These are phyloP conservation scores for Purshia tridentata DNA, from an alignment of 306 rosid species.

Conservation along the genomic window DNA sequence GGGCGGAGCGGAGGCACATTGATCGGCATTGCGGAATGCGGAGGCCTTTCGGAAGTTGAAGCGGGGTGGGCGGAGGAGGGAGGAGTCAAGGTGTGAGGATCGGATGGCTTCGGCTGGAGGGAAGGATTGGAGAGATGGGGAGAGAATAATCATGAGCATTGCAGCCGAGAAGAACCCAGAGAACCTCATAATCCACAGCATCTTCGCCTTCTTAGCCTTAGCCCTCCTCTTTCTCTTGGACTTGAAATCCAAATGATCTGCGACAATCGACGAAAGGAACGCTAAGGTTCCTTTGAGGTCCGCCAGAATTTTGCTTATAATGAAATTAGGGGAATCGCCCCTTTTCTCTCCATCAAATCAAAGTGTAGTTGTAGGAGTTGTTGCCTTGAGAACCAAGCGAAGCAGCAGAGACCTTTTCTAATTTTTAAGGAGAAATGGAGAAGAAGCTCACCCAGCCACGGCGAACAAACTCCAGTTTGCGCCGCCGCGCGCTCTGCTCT, in stretches of 20 bases:
- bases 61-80: slow-evolving; percentile 33
- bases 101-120: slow-evolving; percentile 79
- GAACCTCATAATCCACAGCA: slow-evolving; percentile 57
- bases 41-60: slow-evolving; percentile 51
- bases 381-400: slow-evolving; percentile 52
- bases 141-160: slow-evolving; percentile 54
- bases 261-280: slow-evolving; percentile 29
- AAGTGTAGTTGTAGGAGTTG: slow-evolving; percentile 10
- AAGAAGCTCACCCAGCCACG: slow-evolving; percentile 1
- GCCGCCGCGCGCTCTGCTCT: slow-evolving; percentile 29
- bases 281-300: slow-evolving; percentile 44
- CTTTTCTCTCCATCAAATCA: slow-evolving; percentile 10
- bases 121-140: slow-evolving; percentile 69
- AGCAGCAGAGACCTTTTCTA: not conserved
- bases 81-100: slow-evolving; percentile 42
- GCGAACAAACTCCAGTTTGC: slow-evolving; percentile 16
- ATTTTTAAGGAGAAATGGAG: slow-evolving; percentile 11
- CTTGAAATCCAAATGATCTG: slow-evolving; percentile 31
- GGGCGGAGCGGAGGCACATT: slow-evolving; percentile 37
- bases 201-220: slow-evolving; percentile 24
- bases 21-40: slow-evolving; percentile 52
- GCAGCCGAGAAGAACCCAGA: slow-evolving; percentile 64
- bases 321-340: slow-evolving; percentile 19
- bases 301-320: slow-evolving; percentile 29
- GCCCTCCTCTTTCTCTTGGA: slow-evolving; percentile 32